A percentile compares a stretch with the other conserved stretches of the same genome.
Conservation (phyloP, 192 early-diverging fungal genomes). For the Lunasporangiospora selenospora region DNA sequence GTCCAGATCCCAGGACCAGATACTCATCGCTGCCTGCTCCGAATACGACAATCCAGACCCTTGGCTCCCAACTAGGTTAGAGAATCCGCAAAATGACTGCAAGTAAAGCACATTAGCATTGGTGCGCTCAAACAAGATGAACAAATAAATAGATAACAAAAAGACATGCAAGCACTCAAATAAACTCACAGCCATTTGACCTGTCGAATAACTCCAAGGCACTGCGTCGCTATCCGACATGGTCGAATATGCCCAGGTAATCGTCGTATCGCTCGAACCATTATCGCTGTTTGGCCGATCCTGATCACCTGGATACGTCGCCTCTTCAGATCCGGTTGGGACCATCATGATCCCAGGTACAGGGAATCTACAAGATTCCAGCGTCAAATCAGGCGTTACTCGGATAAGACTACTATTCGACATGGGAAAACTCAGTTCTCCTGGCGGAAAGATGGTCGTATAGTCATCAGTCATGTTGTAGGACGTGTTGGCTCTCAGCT, state of each 20-base stretch:
- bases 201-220: constrained; percentile 21
- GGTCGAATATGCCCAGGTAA: constrained; percentile 31
- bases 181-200: constrained; percentile 32
- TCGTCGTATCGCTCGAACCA: background rate
- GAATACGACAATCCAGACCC: constrained; percentile 8
- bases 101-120: too few relatives aligned
- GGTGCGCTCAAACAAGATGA: too few relatives aligned
- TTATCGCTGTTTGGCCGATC: background rate
- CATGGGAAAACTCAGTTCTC: constrained; percentile 19
- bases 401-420: constrained; percentile 19
- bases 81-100: constrained; percentile 37
- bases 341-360: constrained; percentile 28
- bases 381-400: constrained; percentile 7
- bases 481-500: constrained; percentile 17
- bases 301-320: background rate
- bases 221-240: constrained; percentile 24
- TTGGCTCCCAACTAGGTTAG: constrained; percentile 3
- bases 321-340: constrained; percentile 20
- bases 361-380: constrained; percentile 6
- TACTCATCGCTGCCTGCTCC: constrained; percentile 33
- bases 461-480: constrained; percentile 42
- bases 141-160: too few relatives aligned
- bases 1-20: constrained; percentile 47
- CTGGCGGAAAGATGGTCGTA: constrained; percentile 9
- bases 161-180: too few relatives aligned